These are phyloP conservation scores for Hypoxylon fragiforme DNA, from an alignment of 495 filamentous ascomycete genomes.

Conservation along the genomic window DNA sequence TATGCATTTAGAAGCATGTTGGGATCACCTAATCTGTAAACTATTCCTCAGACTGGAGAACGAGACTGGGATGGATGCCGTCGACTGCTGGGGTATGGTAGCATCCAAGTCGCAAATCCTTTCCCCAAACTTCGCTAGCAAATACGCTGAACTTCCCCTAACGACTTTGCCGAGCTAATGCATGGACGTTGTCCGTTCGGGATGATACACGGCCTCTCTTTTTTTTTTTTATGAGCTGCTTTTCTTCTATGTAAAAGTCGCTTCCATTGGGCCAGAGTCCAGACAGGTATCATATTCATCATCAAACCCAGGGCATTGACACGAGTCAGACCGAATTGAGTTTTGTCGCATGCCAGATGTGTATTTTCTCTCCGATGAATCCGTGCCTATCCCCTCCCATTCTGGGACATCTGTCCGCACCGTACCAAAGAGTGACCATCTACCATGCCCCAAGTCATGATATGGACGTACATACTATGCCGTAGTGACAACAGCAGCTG, in stretches of 20 bases:
- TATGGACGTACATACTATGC: neutral
- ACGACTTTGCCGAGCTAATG: constrained; percentile 7
- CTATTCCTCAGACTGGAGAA: constrained; percentile 4
- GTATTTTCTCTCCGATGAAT: constrained; percentile 9
- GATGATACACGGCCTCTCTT: constrained; percentile 12
- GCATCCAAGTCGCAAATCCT: constrained; percentile 17
- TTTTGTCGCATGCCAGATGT: constrained; percentile 5
- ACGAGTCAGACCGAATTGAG: neutral
- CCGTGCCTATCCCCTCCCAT: neutral
- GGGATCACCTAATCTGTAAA: constrained; percentile 1
- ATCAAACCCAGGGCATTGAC: neutral
- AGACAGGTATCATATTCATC: constrained; percentile 1
- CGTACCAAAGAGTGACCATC: constrained; percentile 2
- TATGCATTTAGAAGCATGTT: constrained; percentile 23
- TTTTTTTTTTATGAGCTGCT: neutral
- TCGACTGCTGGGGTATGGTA: constrained; percentile 8
- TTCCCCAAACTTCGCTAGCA: neutral
- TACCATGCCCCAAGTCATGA: neutral
- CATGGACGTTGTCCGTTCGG: constrained; percentile 4
- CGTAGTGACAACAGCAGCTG: neutral
- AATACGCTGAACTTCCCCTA: constrained; percentile 1
- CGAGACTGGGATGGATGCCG: neutral
- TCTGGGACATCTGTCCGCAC: constrained; percentile 1
- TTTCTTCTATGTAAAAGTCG: neutral
- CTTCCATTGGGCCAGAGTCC: neutral